These are phyloP conservation scores for Rhazya stricta DNA, from an alignment of 257 asterid species.

Conservation along the genomic window DNA sequence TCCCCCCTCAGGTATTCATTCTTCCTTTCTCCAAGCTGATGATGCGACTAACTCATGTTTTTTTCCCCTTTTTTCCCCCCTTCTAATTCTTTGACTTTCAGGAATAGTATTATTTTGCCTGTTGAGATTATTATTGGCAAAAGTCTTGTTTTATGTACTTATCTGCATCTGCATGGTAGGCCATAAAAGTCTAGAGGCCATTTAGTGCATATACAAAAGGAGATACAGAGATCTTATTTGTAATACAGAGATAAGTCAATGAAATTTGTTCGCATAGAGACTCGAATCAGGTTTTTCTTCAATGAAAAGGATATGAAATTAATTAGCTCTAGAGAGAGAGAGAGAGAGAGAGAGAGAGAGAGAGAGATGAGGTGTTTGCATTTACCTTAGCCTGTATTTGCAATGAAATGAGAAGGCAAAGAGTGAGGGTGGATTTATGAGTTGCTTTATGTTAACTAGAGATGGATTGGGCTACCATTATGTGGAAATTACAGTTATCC, in stretches of 20 bases:
- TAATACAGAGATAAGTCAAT: too few relatives aligned
- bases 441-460: not conserved
- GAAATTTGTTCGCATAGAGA: too few relatives aligned
- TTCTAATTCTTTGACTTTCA: not conserved
- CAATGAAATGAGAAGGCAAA: not conserved
- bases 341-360: not conserved
- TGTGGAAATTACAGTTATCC: not conserved
- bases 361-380: not conserved
- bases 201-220: not conserved
- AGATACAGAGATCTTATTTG: not conserved
- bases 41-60: not conserved
- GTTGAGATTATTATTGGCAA: not conserved
- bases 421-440: not conserved
- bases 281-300: not conserved
- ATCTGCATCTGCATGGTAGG: too few relatives aligned
- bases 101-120: not conserved
- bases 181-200: not conserved
- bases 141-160: not conserved
- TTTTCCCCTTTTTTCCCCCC: not conserved
- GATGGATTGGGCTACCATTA: not conserved
- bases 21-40: not conserved
- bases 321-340: not conserved
- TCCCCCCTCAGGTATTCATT: slow-evolving; percentile 67
- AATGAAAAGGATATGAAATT: not conserved
- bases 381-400: not conserved